Percentiles rank a stretch among this genome's conserved stretches.
Evolutionary conservation across 169 alveolate genomes (phyloP).

Genomic region (Blepharisma undulans): DNA sequence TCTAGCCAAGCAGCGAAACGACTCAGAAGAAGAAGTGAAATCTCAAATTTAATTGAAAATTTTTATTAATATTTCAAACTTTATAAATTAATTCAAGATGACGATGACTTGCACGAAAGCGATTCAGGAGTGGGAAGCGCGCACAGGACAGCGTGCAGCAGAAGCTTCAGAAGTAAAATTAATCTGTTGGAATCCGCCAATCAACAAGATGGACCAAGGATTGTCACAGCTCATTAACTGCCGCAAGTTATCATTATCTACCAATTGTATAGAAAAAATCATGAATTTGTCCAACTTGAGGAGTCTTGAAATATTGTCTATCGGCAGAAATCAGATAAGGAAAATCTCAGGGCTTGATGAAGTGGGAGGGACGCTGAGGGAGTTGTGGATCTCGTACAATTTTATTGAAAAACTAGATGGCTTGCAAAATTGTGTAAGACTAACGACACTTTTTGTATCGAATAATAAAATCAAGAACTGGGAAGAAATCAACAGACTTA

Average conservation of each 20-base stretch:
- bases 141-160: constrained; percentile 53
- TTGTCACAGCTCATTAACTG: constrained; percentile 72
- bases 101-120: constrained; percentile 63
- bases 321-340: constrained; percentile 80
- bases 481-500: constrained; percentile 81
- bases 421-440: constrained; percentile 72
- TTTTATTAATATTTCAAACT: no score
- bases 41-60: not conserved
- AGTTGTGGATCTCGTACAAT: constrained; percentile 82
- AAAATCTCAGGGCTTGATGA: constrained; percentile 82
- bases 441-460: constrained; percentile 73
- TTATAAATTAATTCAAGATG: not conserved
- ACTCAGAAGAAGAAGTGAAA: not conserved
- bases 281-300: constrained; percentile 70
- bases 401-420: constrained; percentile 84
- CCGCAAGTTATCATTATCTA: constrained; percentile 71
- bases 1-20: not conserved
- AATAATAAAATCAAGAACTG: constrained; percentile 77
- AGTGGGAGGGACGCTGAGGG: constrained; percentile 76
- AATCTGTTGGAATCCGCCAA: constrained; percentile 63
- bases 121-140: constrained; percentile 61
- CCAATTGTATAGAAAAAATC: constrained; percentile 80
- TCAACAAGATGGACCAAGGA: constrained; percentile 79
- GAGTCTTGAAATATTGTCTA: constrained; percentile 75
- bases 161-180: constrained; percentile 66